Percentiles rank a stretch among this genome's conserved stretches.
Conservation (phyloP, 2,329 filamentous ascomycete genomes). For the Emmonsia crescens region DNA sequence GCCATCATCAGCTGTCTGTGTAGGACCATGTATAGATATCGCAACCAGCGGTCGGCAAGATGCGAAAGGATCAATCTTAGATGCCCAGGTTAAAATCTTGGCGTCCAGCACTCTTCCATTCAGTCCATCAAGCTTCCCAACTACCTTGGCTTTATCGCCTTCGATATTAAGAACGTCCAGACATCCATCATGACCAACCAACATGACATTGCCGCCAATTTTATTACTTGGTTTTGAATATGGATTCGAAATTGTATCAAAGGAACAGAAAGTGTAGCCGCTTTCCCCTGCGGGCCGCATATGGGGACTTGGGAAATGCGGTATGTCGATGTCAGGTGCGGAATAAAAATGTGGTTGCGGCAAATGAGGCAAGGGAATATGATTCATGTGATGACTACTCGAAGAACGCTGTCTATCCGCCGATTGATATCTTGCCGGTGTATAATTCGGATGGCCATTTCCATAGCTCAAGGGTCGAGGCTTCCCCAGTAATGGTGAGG, state of each 20-base stretch:
- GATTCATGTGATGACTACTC: constrained; percentile 25
- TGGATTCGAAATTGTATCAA: constrained; percentile 54
- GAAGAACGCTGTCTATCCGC: constrained; percentile 28
- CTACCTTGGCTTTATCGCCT: constrained; percentile 58
- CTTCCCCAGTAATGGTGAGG: constrained; percentile 31
- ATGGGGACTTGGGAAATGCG: constrained; percentile 22
- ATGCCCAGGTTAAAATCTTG: constrained; percentile 66
- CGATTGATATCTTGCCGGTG: constrained; percentile 28
- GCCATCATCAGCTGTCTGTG: constrained; percentile 40
- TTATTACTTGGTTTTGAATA: constrained; percentile 30
- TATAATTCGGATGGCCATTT: constrained; percentile 27
- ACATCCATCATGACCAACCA: constrained; percentile 71
- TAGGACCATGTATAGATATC: constrained; percentile 62
- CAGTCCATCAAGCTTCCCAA: constrained; percentile 63
- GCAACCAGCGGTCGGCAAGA: constrained; percentile 62
- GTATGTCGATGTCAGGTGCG: constrained; percentile 59
- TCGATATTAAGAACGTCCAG: constrained; percentile 65
- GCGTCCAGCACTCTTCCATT: constrained; percentile 70
- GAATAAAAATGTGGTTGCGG: constrained; percentile 69
- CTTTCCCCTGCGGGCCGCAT: constrained; percentile 1
- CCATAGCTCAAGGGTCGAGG: constrained; percentile 35
- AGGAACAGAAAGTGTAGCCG: constrained; percentile 66
- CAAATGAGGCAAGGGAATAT: constrained; percentile 56
- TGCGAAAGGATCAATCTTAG: constrained; percentile 41
- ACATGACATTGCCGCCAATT: constrained; percentile 50